Percentiles rank a stretch among this genome's conserved stretches.
Conservation (phyloP, 208 protist species). For the Leishmania tarentolae region DNA sequence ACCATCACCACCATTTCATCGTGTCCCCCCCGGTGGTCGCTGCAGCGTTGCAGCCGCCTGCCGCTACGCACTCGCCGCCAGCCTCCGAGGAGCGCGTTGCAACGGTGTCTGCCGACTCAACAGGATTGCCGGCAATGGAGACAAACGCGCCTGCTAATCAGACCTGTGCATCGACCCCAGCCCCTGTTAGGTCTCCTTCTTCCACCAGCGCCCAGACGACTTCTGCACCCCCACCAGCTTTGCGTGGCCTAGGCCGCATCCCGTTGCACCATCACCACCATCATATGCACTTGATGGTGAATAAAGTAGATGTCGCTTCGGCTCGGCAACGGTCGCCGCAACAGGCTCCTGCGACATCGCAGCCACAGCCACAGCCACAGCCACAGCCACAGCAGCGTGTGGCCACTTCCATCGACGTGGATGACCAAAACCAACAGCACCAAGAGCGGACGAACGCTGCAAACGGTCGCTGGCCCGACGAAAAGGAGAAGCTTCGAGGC, state of each 20-base stretch:
- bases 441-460: conserved; percentile 7
- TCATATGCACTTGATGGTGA: conserved; percentile 26
- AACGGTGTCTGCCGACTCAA: background rate
- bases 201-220: background rate
- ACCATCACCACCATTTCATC: conserved; percentile 26
- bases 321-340: conserved; percentile 5
- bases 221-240: conserved; percentile 3
- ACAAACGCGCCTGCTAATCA: background rate
- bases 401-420: background rate
- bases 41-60: background rate
- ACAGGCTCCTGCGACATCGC: background rate
- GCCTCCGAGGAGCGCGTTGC: conserved; percentile 18
- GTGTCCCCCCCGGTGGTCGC: background rate
- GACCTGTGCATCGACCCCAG: background rate
- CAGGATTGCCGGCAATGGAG: background rate
- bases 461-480: conserved; percentile 21
- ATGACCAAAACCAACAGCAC: conserved; percentile 4
- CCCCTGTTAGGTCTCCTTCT: background rate
- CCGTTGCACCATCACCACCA: conserved; percentile 38
- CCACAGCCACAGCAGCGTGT: conserved; percentile 15
- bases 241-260: conserved; percentile 24
- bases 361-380: conserved; percentile 1
- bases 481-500: conserved; percentile 36
- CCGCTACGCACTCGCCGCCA: conserved; percentile 3
- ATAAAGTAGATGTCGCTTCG: conserved; percentile 6